Base-by-base conservation (phyloP, 768 basidiomycete genomes). In the Phylloporus scabripes region DNA sequence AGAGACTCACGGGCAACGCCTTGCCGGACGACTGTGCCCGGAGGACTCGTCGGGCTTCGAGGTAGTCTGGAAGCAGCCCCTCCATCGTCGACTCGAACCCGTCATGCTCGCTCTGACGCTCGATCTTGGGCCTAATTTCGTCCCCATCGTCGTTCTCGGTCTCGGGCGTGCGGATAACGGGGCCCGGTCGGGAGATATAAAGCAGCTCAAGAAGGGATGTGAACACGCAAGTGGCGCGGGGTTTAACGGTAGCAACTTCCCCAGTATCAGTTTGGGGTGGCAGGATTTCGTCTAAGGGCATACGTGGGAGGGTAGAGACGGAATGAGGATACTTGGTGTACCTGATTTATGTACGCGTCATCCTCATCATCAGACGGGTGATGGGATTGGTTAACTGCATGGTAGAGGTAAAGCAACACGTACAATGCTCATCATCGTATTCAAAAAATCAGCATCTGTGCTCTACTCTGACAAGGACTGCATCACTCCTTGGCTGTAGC, bases 81-180 rank as follows among this genome's bases (percentile, higher is more conserved):
- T 65, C 63, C 37, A 74, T 67, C 23, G 60, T 52, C 11, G 58
- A n/a, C n/a, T n/a, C n/a, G n/a, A n/a, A n/a, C n/a, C n/a, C n/a
- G n/a, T n/a, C n/a, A n/a, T n/a, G n/a, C n/a, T n/a, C n/a, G n/a
- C n/a, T n/a, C n/a, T n/a, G n/a, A n/a, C n/a, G n/a, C n/a, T n/a
- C n/a, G n/a, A n/a, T n/a, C n/a, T n/a, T n/a, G n/a, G n/a, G n/a
- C n/a, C n/a, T n/a, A n/a, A n/a, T n/a, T n/a, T n/a, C n/a, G n/a
- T n/a, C n/a, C n/a, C n/a, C n/a, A n/a, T n/a, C n/a, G n/a, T n/a
- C n/a, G n/a, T n/a, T n/a, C n/a, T n/a, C n/a, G n/a, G n/a, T n/a
- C n/a, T n/a, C n/a, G n/a, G n/a, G n/a, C n/a, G n/a, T n/a, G n/a
- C n/a, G n/a, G n/a, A n/a, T n/a, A n/a, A n/a, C n/a, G n/a, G n/a